Evolutionary conservation across 345 rosid genomes (phyloP), one percentile per base, ranked within the genome.

Genomic region (Salix dunnii): DNA sequence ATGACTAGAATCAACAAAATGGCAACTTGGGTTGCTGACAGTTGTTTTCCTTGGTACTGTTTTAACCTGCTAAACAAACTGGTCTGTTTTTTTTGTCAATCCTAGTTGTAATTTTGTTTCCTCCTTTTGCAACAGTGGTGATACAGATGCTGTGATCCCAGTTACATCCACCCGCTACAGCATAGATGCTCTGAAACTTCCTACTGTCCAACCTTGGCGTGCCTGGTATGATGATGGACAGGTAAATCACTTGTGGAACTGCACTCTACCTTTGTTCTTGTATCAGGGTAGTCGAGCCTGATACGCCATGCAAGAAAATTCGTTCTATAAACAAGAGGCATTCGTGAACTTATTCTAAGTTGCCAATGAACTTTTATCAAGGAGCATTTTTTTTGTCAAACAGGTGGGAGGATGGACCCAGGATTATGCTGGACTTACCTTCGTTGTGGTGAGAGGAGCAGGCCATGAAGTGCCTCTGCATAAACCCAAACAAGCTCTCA

Each of bases 391-490:
- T 42, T 33, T 33, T 60, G 61, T 13, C 38, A 64, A 87, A 80
- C 90, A 94, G 98, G 99, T 95, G 20, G 99, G 97, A 68, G 97
- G 99, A 58, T 95, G 99, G 97, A 89, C 86, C 55, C 94, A 95
- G 81, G 96, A 91, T 78, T 95, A 91, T 23, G 91, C 75, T 4
- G 98, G 96, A 61, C 91, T 91, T 5, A 90, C 85, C 43, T 95
- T 95, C 64, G 97, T 93, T n/a, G 83, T 89, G 0, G 92, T 93
- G 66, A 87, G 99, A 74, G 97, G 96, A 71, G 98, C 99, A 36
- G 99, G 98, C 5, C 97, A 93, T 73, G 98, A 95, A 86, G 97
- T 92, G 35, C 96, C 99, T 38, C 82, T 92, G 81, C 99, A 95
- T 78, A 89, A 79, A 85, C 98, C 97, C 0, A 88, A 90, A 79